Conservation (phyloP, 176 grass and related monocot species). For the Carex littledalei region DNA sequence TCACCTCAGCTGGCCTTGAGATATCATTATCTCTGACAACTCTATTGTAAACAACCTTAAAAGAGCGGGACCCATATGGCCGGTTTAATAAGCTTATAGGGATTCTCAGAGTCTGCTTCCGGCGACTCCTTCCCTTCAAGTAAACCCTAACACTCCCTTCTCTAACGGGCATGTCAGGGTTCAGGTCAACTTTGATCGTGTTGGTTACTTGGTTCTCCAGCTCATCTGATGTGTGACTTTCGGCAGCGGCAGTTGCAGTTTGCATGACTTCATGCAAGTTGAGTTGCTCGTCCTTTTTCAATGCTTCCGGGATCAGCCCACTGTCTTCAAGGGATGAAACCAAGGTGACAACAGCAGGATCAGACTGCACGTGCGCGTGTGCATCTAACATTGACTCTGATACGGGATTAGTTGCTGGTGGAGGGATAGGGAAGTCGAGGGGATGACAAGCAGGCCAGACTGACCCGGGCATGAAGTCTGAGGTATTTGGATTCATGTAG, state of each 20-base stretch:
- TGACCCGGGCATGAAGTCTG: conserved; percentile 67
- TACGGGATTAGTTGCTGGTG: conserved; percentile 38
- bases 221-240: conserved; percentile 37
- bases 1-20: conserved; percentile 45
- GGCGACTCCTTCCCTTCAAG: conserved; percentile 67
- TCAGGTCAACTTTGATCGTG: conserved; percentile 38
- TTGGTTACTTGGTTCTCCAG: conserved; percentile 42
- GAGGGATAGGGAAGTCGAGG: conserved; percentile 40
- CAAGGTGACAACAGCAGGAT: conserved; percentile 52
- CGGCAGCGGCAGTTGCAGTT: conserved; percentile 32
- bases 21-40: conserved; percentile 84
- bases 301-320: conserved; percentile 22
- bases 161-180: conserved; percentile 33
- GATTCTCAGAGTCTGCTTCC: conserved; percentile 77
- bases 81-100: conserved; percentile 86
- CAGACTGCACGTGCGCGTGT: conserved; percentile 55
- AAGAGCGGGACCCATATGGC: conserved; percentile 80
- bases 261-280: conserved; percentile 34
- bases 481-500: conserved; percentile 49
- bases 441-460: conserved; percentile 59
- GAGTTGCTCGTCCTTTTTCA: conserved; percentile 32
- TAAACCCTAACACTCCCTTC: conserved; percentile 87
- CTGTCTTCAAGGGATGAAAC: conserved; percentile 48
- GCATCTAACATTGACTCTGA: conserved; percentile 53
- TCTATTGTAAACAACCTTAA: conserved; percentile 88